phyloP scores from a whole-genome alignment of 306 rosid species.

The Vachellia pachyceras region DNA sequence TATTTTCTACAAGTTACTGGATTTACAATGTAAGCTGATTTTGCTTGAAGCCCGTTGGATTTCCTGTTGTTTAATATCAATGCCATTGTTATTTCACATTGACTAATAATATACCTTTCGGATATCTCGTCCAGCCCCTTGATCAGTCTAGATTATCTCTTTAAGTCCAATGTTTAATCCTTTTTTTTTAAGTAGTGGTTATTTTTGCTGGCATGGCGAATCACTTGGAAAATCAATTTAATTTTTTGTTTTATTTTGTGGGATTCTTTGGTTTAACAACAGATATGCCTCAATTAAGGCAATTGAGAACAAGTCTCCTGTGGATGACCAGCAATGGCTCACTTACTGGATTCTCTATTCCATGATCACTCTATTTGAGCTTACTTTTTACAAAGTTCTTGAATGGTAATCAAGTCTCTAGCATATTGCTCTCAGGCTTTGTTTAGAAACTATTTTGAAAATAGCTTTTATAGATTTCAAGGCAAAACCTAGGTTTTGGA shows the following conservation, averaged over 20 bases:
- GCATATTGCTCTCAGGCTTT: background rate
- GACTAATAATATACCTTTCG: background rate
- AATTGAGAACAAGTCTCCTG: slow-evolving; percentile 80
- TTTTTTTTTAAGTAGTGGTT: background rate
- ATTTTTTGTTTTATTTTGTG: background rate
- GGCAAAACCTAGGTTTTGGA: no score
- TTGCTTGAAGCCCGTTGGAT: background rate
- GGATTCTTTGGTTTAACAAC: slow-evolving; percentile 27
- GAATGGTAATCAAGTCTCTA: slow-evolving; percentile 65
- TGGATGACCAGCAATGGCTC: slow-evolving; percentile 97
- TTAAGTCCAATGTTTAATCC: slow-evolving; percentile 55
- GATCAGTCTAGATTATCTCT: slow-evolving; percentile 88
- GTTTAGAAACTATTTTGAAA: no score
- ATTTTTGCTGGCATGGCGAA: background rate
- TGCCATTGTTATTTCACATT: background rate
- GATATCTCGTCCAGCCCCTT: slow-evolving; percentile 78
- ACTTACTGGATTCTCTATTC: slow-evolving; percentile 98
- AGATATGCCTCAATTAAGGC: slow-evolving; percentile 94
- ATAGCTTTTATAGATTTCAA: no score
- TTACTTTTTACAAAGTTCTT: slow-evolving; percentile 79
- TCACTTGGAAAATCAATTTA: background rate
- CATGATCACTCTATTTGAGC: slow-evolving; percentile 88
- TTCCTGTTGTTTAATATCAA: slow-evolving; percentile 6
- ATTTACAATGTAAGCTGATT: background rate
- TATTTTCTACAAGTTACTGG: background rate